These are phyloP conservation scores for Sordariomycetes sp. DNA, from an alignment of 2,329 filamentous ascomycete genomes.

Conservation along the genomic window DNA sequence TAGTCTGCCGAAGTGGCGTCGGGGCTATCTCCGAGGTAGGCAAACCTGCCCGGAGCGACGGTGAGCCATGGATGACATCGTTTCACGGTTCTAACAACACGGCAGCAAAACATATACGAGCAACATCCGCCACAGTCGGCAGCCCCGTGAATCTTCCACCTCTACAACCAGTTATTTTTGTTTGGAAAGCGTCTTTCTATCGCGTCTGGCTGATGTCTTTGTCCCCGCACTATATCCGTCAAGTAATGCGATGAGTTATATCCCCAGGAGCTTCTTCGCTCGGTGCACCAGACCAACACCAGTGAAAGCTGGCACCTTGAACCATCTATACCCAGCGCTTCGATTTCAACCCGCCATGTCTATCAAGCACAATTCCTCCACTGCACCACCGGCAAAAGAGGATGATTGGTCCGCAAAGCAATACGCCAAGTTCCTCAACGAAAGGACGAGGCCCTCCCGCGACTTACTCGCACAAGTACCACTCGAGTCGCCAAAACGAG, in stretches of 20 bases:
- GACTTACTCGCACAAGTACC: conserved; percentile 37
- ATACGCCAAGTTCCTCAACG: conserved; percentile 39
- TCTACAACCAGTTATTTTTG: no score
- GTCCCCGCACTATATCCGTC: neutral
- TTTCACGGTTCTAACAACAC: neutral
- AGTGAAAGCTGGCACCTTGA: neutral
- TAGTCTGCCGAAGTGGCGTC: neutral
- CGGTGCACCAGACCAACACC: neutral
- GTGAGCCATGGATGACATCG: no score
- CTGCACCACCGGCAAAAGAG: conserved; percentile 12
- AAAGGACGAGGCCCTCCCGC: conserved; percentile 36
- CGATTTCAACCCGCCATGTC: neutral
- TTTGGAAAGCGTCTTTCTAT: no score
- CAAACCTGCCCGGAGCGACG: neutral
- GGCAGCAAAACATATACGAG: neutral
- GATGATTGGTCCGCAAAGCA: conserved; percentile 36
- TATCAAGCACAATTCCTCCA: neutral
- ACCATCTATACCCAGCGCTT: neutral
- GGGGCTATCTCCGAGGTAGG: neutral
- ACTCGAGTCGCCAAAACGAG: conserved; percentile 21
- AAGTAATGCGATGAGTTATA: neutral
- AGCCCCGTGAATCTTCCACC: neutral
- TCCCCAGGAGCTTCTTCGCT: neutral
- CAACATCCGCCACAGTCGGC: neutral
- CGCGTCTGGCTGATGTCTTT: neutral